phyloP scores from a whole-genome alignment of 257 asterid genomes.

The Penstemon davidsonii region DNA sequence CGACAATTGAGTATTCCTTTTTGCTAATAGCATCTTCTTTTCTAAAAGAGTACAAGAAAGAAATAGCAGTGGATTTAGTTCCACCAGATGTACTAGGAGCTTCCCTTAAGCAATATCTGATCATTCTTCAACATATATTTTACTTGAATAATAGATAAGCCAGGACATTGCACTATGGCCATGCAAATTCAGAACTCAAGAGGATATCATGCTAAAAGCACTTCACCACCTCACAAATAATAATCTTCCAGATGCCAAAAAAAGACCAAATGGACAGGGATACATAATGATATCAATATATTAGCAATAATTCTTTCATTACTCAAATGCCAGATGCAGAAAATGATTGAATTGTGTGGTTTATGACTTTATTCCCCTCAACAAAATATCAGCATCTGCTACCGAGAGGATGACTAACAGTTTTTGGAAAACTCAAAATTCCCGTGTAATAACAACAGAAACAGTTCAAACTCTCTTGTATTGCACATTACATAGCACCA shows the following conservation, averaged over 20 bases:
- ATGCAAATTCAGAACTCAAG: neutral
- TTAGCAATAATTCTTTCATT: slow-evolving; percentile 1
- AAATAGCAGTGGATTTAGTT: neutral
- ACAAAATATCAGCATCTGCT: no score
- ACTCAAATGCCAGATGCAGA: neutral
- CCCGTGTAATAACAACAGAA: slow-evolving; percentile 6
- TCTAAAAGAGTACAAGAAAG: neutral
- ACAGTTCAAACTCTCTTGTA: slow-evolving; percentile 2
- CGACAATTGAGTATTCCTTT: slow-evolving; percentile 8
- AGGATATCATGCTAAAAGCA: neutral
- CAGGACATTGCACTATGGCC: slow-evolving; percentile 3
- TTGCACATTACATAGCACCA: slow-evolving; percentile 3
- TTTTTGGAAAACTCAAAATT: no score
- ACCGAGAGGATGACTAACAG: no score
- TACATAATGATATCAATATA: neutral
- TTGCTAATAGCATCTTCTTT: neutral
- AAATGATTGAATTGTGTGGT: no score
- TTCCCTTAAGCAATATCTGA: slow-evolving; percentile 4
- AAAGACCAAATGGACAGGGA: neutral
- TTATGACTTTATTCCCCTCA: no score
- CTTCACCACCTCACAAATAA: slow-evolving; percentile 4
- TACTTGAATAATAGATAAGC: neutral
- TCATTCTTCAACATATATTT: slow-evolving; percentile 9
- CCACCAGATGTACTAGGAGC: neutral
- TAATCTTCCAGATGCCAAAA: neutral